Percentiles rank a stretch among this genome's conserved stretches.
Evolutionary conservation across 192 early-diverging fungal genomes (phyloP).

Genomic region (Linnemannia exigua): DNA sequence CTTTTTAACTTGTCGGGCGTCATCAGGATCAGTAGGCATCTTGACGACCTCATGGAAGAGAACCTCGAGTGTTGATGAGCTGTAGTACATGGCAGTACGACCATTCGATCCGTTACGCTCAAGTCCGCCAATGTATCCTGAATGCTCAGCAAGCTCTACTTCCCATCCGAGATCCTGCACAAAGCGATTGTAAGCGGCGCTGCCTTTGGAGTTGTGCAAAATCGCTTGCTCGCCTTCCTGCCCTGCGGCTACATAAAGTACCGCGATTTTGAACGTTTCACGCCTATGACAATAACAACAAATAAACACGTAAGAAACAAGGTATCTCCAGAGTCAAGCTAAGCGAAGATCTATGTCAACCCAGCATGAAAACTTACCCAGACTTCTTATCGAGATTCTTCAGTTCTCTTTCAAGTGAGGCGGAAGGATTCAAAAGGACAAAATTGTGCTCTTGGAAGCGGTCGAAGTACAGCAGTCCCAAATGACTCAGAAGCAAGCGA

Average conservation of each 20-base stretch:
- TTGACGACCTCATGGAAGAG: conserved; percentile 92
- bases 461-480: conserved; percentile 82
- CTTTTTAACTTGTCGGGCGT: conserved; percentile 93
- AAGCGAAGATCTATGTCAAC: not conserved
- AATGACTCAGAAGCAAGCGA: conserved; percentile 81
- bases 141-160: conserved; percentile 86
- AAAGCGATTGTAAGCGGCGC: conserved; percentile 86
- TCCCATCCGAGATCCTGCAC: conserved; percentile 95
- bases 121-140: conserved; percentile 90
- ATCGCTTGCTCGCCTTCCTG: conserved; percentile 94
- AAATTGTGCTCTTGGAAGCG: conserved; percentile 78
- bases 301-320: conserved; percentile 1
- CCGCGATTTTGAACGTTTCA: conserved; percentile 91
- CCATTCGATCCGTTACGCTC: conserved; percentile 87
- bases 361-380: conserved; percentile 62
- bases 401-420: conserved; percentile 78
- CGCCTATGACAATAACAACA: conserved; percentile 60
- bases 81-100: conserved; percentile 82
- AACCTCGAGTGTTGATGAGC: conserved; percentile 87
- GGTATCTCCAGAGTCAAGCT: not conserved
- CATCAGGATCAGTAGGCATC: conserved; percentile 87
- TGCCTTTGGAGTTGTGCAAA: conserved; percentile 81
- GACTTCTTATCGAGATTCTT: conserved; percentile 85
- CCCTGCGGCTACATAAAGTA: conserved; percentile 92
- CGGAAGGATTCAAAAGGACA: conserved; percentile 75